Conservation (phyloP, 2,329 filamentous ascomycete genomes). For the Camptophora hylomeconis region DNA sequence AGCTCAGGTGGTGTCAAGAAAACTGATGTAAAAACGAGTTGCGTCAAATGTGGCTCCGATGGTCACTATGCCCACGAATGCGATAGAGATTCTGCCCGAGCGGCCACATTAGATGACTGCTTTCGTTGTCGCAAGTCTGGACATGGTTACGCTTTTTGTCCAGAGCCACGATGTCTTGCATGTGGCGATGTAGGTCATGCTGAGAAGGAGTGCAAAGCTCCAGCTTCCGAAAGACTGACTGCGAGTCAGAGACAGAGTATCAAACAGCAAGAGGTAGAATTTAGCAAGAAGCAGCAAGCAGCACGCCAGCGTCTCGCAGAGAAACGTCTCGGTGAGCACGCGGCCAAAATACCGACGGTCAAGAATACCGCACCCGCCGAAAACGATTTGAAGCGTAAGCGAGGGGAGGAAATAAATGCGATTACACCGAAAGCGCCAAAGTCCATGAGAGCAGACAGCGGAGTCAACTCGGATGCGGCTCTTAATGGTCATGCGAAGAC, state of each 20-base stretch:
- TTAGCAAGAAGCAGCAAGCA: conserved; percentile 22
- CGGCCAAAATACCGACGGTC: conserved; percentile 29
- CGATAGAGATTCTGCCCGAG: conserved; percentile 30
- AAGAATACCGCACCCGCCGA: conserved; percentile 11
- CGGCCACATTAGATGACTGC: conserved; percentile 26
- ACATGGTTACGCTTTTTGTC: conserved; percentile 27
- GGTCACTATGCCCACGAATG: conserved; percentile 32
- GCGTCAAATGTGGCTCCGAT: conserved; percentile 33
- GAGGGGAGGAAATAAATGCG: conserved; percentile 6
- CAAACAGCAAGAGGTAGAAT: conserved; percentile 24
- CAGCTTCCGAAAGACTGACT: conserved; percentile 21
- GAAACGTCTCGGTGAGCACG: conserved; percentile 31
- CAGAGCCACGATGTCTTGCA: conserved; percentile 27
- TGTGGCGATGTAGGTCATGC: conserved; percentile 33
- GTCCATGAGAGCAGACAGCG: too few relatives aligned
- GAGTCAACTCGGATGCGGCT: not conserved
- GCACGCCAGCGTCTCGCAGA: conserved; percentile 26
- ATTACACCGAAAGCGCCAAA: conserved; percentile 1
- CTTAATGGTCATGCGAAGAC: conserved; percentile 3
- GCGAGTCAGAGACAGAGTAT: conserved; percentile 25
- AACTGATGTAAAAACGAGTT: conserved; percentile 29
- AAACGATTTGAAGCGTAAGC: conserved; percentile 12
- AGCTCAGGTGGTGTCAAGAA: conserved; percentile 31
- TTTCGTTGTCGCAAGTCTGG: conserved; percentile 27
- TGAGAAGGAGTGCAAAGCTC: conserved; percentile 21